Percentiles rank a stretch among this genome's conserved stretches.
phyloP scores from a whole-genome alignment of 768 basidiomycete species.

The Trametes coccinea region DNA sequence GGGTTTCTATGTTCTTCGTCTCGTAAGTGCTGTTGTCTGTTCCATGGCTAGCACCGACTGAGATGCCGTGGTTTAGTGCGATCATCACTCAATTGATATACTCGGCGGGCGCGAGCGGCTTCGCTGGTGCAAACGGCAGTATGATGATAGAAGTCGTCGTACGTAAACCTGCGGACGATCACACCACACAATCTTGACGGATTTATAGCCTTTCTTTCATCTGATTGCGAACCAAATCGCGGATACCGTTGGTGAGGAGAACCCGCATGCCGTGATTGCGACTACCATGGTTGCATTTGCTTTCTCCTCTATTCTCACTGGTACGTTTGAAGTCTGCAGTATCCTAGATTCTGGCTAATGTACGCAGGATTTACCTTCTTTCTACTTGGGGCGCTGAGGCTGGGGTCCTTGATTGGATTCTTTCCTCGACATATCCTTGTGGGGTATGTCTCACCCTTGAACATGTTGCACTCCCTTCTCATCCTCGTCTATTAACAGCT shows the following conservation, averaged over 20 bases:
- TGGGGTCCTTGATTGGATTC: constrained; percentile 89
- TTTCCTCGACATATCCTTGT: constrained; percentile 96
- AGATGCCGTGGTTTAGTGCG: constrained; percentile 44
- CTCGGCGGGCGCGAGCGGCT: constrained; percentile 83
- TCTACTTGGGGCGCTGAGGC: constrained; percentile 77
- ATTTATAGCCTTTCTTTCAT: constrained; percentile 88
- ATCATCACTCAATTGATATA: constrained; percentile 83
- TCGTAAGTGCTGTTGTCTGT: constrained; percentile 46
- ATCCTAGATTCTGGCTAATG: not conserved
- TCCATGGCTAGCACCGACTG: not conserved
- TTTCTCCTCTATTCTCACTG: constrained; percentile 84
- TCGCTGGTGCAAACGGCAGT: constrained; percentile 87
- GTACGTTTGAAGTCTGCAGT: constrained; percentile 37
- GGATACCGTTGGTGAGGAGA: constrained; percentile 64
- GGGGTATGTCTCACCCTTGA: constrained; percentile 52
- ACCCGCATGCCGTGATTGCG: constrained; percentile 74
- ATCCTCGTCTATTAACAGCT: constrained; percentile 39
- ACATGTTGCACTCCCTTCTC: not conserved
- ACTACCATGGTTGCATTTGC: constrained; percentile 91
- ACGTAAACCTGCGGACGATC: constrained; percentile 31
- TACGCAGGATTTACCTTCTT: constrained; percentile 76
- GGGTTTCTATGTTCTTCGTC: constrained; percentile 95
- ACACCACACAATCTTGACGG: not conserved
- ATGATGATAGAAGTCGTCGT: constrained; percentile 99
- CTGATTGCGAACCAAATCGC: constrained; percentile 82